Conservation (phyloP, 192 early-diverging fungal species). For the Rhizoclosmatium globosum region DNA sequence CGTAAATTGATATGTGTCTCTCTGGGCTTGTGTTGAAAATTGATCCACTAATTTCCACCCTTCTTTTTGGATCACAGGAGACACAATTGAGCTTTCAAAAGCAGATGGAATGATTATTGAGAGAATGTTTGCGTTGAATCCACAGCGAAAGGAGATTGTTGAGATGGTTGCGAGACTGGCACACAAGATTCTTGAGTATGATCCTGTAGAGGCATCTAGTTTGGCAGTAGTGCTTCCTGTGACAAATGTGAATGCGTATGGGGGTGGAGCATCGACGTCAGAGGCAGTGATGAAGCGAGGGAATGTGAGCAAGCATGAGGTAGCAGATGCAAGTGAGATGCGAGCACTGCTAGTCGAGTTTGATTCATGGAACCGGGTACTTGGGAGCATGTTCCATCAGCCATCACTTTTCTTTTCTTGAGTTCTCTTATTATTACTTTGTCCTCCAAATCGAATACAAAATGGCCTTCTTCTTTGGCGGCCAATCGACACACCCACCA, state of each 20-base stretch:
- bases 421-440: neutral
- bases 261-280: neutral
- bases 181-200: conserved; percentile 19
- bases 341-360: conserved; percentile 8
- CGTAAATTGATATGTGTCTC: no score
- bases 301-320: neutral
- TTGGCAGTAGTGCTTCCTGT: conserved; percentile 33
- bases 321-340: conserved; percentile 8
- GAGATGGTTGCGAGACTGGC: neutral
- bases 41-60: neutral
- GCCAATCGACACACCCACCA: no score
- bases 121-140: neutral
- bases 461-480: no score
- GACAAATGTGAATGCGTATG: conserved; percentile 7
- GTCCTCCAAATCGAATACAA: no score
- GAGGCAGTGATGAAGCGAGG: conserved; percentile 5
- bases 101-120: no score
- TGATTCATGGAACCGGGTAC: conserved; percentile 13
- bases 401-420: neutral
- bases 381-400: neutral
- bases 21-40: neutral
- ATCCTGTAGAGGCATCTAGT: conserved; percentile 18
- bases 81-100: no score
- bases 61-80: neutral
- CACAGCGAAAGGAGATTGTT: neutral